These are phyloP conservation scores for Saturnispora bothae DNA, from an alignment of 805 yeast genomes.

Conservation along the genomic window DNA sequence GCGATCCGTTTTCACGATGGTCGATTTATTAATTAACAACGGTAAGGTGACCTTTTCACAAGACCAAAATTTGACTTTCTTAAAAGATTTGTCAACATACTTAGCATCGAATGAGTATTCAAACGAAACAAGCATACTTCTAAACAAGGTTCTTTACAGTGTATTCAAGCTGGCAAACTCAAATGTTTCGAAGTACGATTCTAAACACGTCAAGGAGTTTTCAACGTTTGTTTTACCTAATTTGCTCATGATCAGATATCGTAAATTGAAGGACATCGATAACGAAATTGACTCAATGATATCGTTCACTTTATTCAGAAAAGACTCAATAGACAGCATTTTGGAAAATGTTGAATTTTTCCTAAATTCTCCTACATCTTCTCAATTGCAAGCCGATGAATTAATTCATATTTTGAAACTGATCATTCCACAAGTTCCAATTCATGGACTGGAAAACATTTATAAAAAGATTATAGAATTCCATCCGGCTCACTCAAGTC, in stretches of 20 bases:
- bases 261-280: not conserved
- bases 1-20: slow-evolving; percentile 11
- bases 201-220: slow-evolving; percentile 20
- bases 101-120: slow-evolving; percentile 6
- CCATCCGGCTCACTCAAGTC: slow-evolving; percentile 32
- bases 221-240: slow-evolving; percentile 19
- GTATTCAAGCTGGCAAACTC: slow-evolving; percentile 20
- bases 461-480: slow-evolving; percentile 32
- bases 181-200: slow-evolving; percentile 16
- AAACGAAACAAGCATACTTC: not conserved
- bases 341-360: slow-evolving; percentile 25
- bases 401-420: slow-evolving; percentile 25
- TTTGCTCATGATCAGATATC: slow-evolving; percentile 11
- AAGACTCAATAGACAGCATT: slow-evolving; percentile 18
- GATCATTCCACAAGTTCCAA: slow-evolving; percentile 26
- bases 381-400: slow-evolving; percentile 13
- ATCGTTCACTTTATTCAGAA: slow-evolving; percentile 21
- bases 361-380: slow-evolving; percentile 17
- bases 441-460: slow-evolving; percentile 36
- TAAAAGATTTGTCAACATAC: slow-evolving; percentile 12
- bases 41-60: slow-evolving; percentile 15
- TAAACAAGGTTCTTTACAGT: slow-evolving; percentile 7
- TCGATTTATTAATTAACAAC: slow-evolving; percentile 13
- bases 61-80: slow-evolving; percentile 20
- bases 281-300: slow-evolving; percentile 15